Evolutionary conservation across 2,329 filamentous ascomycete genomes (phyloP).

Genomic region (Alternaria panax): DNA sequence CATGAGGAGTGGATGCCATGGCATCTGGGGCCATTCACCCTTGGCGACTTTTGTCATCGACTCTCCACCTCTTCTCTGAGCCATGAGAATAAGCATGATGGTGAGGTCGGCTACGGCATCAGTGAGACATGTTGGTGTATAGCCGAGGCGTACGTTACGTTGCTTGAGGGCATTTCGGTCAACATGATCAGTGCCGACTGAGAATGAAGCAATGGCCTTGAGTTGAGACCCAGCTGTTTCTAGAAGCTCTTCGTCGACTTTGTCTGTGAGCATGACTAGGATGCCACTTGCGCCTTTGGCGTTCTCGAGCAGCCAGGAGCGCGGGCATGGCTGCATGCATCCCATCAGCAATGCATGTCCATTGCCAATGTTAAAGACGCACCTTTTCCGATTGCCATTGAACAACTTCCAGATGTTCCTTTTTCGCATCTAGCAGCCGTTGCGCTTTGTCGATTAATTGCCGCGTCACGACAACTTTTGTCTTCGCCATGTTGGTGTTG

Average conservation of each 20-base stretch:
- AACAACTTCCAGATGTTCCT: conserved; percentile 31
- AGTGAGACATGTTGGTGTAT: conserved; percentile 42
- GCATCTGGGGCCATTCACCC: conserved; percentile 42
- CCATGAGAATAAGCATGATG: conserved; percentile 44
- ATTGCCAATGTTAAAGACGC: not conserved
- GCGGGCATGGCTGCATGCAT: conserved; percentile 33
- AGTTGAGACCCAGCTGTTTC: conserved; percentile 29
- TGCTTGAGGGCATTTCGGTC: conserved; percentile 34
- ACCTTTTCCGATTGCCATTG: conserved; percentile 43
- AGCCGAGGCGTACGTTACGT: conserved; percentile 38
- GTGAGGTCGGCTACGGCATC: conserved; percentile 42
- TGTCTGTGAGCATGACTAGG: conserved; percentile 39
- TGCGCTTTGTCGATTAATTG: conserved; percentile 35
- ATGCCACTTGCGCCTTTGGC: conserved; percentile 35
- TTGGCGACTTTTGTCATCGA: conserved; percentile 32
- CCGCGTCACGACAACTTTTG: conserved; percentile 42
- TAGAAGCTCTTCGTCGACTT: conserved; percentile 37
- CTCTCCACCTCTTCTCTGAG: conserved; percentile 39
- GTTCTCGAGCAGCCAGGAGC: conserved; percentile 40
- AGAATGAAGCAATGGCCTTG: conserved; percentile 41
- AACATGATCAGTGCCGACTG: conserved; percentile 43
- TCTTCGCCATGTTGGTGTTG: conserved; percentile 29
- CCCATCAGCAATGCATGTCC: conserved; percentile 5
- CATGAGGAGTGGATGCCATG: conserved; percentile 42
- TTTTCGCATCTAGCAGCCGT: conserved; percentile 25